Evolutionary conservation across 1,284 basidiomycete genomes (phyloP).

Genomic region (Sanguinoderma infundibulare): DNA sequence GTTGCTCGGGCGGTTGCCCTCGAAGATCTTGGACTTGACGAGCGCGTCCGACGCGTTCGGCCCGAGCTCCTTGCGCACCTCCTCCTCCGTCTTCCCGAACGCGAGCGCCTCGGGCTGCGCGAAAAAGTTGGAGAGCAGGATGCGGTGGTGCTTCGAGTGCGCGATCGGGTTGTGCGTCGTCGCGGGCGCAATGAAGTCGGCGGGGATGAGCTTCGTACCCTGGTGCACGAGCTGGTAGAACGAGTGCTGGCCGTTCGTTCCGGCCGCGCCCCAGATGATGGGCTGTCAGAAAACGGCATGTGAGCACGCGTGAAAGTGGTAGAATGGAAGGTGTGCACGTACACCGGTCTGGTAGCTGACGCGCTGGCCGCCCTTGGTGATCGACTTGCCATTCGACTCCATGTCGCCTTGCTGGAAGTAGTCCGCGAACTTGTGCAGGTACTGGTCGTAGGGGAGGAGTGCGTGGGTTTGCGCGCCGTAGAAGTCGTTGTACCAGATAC

Average conservation of each 20-base stretch:
- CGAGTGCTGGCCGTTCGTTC: slow-evolving; percentile 98
- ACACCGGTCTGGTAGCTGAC: slow-evolving; percentile 97
- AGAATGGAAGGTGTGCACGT: slow-evolving; percentile 36
- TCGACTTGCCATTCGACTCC: slow-evolving; percentile 98
- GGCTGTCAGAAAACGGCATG: slow-evolving; percentile 53
- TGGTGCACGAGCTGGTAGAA: slow-evolving; percentile 99
- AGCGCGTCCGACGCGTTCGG: slow-evolving; percentile 79
- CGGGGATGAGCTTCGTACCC: slow-evolving; percentile 91
- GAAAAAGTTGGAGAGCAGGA: slow-evolving; percentile 97
- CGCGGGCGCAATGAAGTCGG: slow-evolving; percentile 95
- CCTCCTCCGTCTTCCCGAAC: slow-evolving; percentile 94
- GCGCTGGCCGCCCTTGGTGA: slow-evolving; percentile 91
- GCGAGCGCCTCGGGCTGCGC: slow-evolving; percentile 97
- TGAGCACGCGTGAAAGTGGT: background rate
- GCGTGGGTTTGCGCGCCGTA: slow-evolving; percentile 96
- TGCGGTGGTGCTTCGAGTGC: slow-evolving; percentile 92
- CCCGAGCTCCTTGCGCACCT: slow-evolving; percentile 84
- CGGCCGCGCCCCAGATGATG: slow-evolving; percentile 98
- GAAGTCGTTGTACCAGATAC: slow-evolving; percentile 99
- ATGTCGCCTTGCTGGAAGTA: slow-evolving; percentile 99
- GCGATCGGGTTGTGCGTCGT: slow-evolving; percentile 92
- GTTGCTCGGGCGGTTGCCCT: slow-evolving; percentile 97
- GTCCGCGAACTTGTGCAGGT: slow-evolving; percentile 98
- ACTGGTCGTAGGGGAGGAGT: slow-evolving; percentile 97
- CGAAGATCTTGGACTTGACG: slow-evolving; percentile 97